phyloP scores from a whole-genome alignment of 805 yeast species.

The Kazachstania taianensis region DNA sequence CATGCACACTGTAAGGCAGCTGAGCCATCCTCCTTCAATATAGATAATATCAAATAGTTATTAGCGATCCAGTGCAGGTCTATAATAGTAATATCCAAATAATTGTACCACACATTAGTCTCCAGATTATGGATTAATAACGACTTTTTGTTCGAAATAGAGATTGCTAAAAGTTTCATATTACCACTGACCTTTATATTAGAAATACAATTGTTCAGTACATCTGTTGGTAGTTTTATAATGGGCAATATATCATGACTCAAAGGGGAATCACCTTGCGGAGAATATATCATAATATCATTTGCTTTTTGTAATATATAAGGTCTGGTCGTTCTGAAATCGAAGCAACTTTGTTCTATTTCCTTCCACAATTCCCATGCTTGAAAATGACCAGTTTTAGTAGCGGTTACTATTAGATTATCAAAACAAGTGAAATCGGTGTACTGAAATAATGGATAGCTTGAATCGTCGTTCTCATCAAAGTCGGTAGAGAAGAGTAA shows the following conservation, averaged over 20 bases:
- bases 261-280: constrained; percentile 14
- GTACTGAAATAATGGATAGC: constrained; percentile 7
- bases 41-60: constrained; percentile 22
- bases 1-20: constrained; percentile 17
- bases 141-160: constrained; percentile 25
- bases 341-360: constrained; percentile 11
- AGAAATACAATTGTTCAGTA: constrained; percentile 23
- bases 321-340: constrained; percentile 17
- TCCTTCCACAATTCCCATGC: constrained; percentile 25
- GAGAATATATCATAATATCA: constrained; percentile 23
- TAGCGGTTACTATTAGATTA: constrained; percentile 10
- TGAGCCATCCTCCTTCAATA: constrained; percentile 15
- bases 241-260: constrained; percentile 16
- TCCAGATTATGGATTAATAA: constrained; percentile 22
- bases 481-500: constrained; percentile 17
- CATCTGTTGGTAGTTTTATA: constrained; percentile 25
- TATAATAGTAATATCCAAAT: constrained; percentile 16
- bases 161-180: constrained; percentile 19
- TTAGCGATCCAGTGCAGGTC: constrained; percentile 28
- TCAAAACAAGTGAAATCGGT: constrained; percentile 15
- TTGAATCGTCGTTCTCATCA: constrained; percentile 9
- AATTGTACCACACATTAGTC: constrained; percentile 23
- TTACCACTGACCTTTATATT: constrained; percentile 17
- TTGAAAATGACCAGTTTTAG: constrained; percentile 18
- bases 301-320: constrained; percentile 21